Evolutionary conservation across 2,329 filamentous ascomycete genomes (phyloP).

Genomic region (Exophiala alcalophila): DNA sequence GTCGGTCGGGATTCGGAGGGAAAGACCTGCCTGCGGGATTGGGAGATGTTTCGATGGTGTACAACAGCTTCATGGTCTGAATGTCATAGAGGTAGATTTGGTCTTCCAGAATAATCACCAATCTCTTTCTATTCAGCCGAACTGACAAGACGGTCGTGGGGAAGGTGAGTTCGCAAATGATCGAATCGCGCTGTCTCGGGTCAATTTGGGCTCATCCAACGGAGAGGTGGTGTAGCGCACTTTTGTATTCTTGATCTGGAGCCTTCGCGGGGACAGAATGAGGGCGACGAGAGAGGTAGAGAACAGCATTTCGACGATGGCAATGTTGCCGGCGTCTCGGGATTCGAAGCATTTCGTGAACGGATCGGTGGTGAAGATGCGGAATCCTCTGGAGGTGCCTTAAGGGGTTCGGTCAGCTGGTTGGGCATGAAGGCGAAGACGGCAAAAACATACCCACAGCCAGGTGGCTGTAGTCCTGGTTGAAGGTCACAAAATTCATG

Average conservation of each 20-base stretch:
- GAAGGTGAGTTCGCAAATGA: slow-evolving; percentile 98
- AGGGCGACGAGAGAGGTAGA: slow-evolving; percentile 94
- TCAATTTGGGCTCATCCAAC: slow-evolving; percentile 17
- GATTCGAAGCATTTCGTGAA: slow-evolving; percentile 94
- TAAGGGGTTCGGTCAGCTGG: too few relatives aligned
- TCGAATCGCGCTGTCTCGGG: slow-evolving; percentile 62
- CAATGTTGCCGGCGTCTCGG: slow-evolving; percentile 82
- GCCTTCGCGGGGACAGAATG: slow-evolving; percentile 82
- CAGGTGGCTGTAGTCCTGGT: slow-evolving; percentile 96
- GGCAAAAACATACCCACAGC: slow-evolving; percentile 70
- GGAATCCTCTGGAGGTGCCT: slow-evolving; percentile 92
- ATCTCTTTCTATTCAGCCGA: slow-evolving; percentile 86
- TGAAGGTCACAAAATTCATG: slow-evolving; percentile 98
- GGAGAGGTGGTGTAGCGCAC: slow-evolving; percentile 45
- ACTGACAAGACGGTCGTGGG: slow-evolving; percentile 94
- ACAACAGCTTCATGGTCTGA: slow-evolving; percentile 92
- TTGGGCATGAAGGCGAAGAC: too few relatives aligned
- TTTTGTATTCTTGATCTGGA: slow-evolving; percentile 98
- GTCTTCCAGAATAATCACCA: slow-evolving; percentile 90
- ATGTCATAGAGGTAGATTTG: slow-evolving; percentile 99
- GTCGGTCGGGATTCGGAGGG: neutral
- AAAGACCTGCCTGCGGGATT: slow-evolving; percentile 67
- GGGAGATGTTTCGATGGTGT: slow-evolving; percentile 89
- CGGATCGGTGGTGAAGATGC: slow-evolving; percentile 94
- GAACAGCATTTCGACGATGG: slow-evolving; percentile 97